phyloP scores from a whole-genome alignment of 2,329 filamentous ascomycete genomes.

The Aureobasidium melanogenum region DNA sequence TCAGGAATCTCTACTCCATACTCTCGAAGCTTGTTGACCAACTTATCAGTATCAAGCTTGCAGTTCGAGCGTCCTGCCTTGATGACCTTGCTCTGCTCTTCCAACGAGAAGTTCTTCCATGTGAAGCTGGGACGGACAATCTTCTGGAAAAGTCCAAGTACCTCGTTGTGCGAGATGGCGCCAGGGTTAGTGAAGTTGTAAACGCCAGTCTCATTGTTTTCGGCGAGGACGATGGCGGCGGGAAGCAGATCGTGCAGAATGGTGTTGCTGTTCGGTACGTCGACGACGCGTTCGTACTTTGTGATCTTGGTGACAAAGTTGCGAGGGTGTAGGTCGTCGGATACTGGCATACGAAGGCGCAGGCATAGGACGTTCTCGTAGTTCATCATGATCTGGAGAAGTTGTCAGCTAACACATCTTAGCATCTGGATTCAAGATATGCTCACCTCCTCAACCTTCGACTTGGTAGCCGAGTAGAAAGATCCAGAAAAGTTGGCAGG shows the following conservation, averaged over 20 bases:
- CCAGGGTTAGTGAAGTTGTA: slow-evolving; percentile 66
- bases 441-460: slow-evolving; percentile 53
- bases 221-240: slow-evolving; percentile 50
- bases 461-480: slow-evolving; percentile 61
- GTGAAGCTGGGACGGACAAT: slow-evolving; percentile 52
- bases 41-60: slow-evolving; percentile 51
- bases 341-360: slow-evolving; percentile 60
- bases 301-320: slow-evolving; percentile 63
- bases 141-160: slow-evolving; percentile 53
- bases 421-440: background rate
- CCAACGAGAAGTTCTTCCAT: slow-evolving; percentile 58
- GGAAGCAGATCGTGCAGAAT: slow-evolving; percentile 58
- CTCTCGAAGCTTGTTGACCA: slow-evolving; percentile 51
- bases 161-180: slow-evolving; percentile 63
- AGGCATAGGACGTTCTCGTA: slow-evolving; percentile 56
- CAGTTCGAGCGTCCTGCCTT: slow-evolving; percentile 61
- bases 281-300: slow-evolving; percentile 55
- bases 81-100: slow-evolving; percentile 59
- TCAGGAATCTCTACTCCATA: slow-evolving; percentile 52
- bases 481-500: slow-evolving; percentile 56
- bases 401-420: background rate
- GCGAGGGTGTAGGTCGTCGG: slow-evolving; percentile 56
- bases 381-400: slow-evolving; percentile 47
- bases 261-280: slow-evolving; percentile 61
- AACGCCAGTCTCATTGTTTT: slow-evolving; percentile 53